Conservation (phyloP, 352 stramenopile species). For the Pythium apleroticum region DNA sequence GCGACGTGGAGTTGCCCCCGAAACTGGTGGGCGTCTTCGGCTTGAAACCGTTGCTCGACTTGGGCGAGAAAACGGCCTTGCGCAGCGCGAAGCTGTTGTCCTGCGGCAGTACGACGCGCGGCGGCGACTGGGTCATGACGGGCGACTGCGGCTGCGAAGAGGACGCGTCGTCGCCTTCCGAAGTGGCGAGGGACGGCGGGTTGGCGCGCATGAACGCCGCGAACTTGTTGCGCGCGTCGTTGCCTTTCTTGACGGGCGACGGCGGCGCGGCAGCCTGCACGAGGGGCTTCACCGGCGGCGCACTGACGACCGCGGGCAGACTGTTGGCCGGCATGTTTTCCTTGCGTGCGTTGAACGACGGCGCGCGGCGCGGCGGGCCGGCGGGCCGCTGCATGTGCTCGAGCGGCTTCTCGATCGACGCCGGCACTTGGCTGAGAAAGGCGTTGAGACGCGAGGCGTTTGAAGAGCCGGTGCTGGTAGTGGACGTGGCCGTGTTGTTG, state of each 20-base stretch:
- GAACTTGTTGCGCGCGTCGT: slow-evolving; percentile 78
- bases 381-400: slow-evolving; percentile 58
- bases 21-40: slow-evolving; percentile 13
- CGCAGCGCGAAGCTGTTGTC: slow-evolving; percentile 53
- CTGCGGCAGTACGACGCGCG: slow-evolving; percentile 22
- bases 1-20: background rate
- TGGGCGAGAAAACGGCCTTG: slow-evolving; percentile 62
- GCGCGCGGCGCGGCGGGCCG: slow-evolving; percentile 52
- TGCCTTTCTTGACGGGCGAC: slow-evolving; percentile 26
- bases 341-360: slow-evolving; percentile 37
- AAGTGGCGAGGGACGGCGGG: slow-evolving; percentile 34
- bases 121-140: slow-evolving; percentile 2
- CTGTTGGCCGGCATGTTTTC: slow-evolving; percentile 27
- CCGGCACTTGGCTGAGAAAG: slow-evolving; percentile 75
- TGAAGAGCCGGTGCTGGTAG: slow-evolving; percentile 39
- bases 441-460: slow-evolving; percentile 59
- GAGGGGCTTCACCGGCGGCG: slow-evolving; percentile 17
- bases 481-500: slow-evolving; percentile 34
- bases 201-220: slow-evolving; percentile 81
- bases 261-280: slow-evolving; percentile 31
- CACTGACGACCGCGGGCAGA: background rate
- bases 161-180: slow-evolving; percentile 17
- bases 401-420: slow-evolving; percentile 52
- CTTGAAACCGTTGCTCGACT: slow-evolving; percentile 18
- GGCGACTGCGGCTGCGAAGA: slow-evolving; percentile 13